Evolutionary conservation across 306 rosid species (phyloP), one percentile per base, ranked within the genome.

Genomic region (Acmispon strigosus): DNA sequence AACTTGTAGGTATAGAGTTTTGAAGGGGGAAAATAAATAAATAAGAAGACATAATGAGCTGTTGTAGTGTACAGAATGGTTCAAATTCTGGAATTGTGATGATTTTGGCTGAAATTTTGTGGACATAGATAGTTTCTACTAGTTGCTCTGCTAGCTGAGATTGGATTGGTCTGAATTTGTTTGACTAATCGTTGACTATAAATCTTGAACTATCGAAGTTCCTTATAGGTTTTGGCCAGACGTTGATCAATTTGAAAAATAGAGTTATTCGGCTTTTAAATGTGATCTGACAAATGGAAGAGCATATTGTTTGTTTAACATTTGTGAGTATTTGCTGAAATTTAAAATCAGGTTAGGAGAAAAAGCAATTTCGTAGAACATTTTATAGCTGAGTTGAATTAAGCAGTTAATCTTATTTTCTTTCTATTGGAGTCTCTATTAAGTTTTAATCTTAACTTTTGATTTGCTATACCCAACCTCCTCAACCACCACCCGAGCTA

Each of bases 21-120:
- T 58, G 17, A 14, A 19, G 19, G 53, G n/a, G 2, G 3, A 1
- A 24, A 27, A 29, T 4, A 27, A 4, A 27, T 27, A 27, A 27
- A 27, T 6, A 7, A 41, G 6, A 39, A 2, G 4, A 9, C 3
- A 14, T 11, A 42, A 63, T 52, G 24, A 18, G 36, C 18, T 13
- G 27, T 42, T 24, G 14, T 54, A 19, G 8, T 6, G 37, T 9
- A 0, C 43, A 2, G 45, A n/a, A 42, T 66, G 58, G 66, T 72
- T 69, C 50, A 27, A 56, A 62, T 73, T 63, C 4, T 69, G 51
- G 14, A 66, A 62, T 59, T 66, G 58, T 32, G 68, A 44, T 29
- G 15, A 59, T 53, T 55, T 13, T 39, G 63, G 39, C 37, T 9
- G 36, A 57, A 52, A 1, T 19, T 56, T 19, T 18, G 14, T 69